Evolutionary conservation across 371 early-diverging fungal species (phyloP).

Genomic region (Chytridiales sp.): DNA sequence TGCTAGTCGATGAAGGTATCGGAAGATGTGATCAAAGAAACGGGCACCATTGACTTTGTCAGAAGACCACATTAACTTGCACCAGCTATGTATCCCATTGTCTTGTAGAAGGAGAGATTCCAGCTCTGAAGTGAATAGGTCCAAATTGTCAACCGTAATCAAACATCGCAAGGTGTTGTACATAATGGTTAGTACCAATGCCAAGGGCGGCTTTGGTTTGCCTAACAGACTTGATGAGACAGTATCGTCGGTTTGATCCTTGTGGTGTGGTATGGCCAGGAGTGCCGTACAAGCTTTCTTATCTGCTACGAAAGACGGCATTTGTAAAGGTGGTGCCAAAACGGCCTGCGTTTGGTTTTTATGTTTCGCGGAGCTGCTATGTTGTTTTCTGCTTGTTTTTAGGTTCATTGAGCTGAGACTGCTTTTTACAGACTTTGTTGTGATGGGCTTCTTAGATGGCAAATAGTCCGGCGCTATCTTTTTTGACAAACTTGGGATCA

Average conservation of each 20-base stretch:
- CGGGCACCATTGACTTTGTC: neutral
- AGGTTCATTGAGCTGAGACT: too few relatives aligned
- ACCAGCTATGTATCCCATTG: slow-evolving; percentile 9
- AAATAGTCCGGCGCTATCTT: neutral
- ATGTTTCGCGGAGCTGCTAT: neutral
- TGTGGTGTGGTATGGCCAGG: neutral
- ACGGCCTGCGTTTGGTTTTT: neutral
- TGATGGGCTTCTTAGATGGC: neutral
- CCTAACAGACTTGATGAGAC: too few relatives aligned
- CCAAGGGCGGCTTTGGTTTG: neutral
- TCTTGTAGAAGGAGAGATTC: neutral
- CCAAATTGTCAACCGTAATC: neutral
- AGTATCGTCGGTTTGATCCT: too few relatives aligned
- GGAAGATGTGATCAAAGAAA: slow-evolving; percentile 12
- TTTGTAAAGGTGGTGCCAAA: neutral
- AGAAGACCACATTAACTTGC: neutral
- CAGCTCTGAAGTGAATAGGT: neutral
- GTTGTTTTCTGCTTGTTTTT: too few relatives aligned
- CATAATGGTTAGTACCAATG: slow-evolving; percentile 7
- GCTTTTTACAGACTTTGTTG: too few relatives aligned
- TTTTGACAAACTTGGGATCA: neutral
- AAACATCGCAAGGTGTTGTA: slow-evolving; percentile 17
- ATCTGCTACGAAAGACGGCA: neutral
- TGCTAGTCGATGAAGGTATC: slow-evolving; percentile 16
- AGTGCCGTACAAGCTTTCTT: neutral